Percentiles rank a stretch among this genome's conserved stretches.
Conservation (phyloP, 495 filamentous ascomycete genomes). For the Monascus purpureus region DNA sequence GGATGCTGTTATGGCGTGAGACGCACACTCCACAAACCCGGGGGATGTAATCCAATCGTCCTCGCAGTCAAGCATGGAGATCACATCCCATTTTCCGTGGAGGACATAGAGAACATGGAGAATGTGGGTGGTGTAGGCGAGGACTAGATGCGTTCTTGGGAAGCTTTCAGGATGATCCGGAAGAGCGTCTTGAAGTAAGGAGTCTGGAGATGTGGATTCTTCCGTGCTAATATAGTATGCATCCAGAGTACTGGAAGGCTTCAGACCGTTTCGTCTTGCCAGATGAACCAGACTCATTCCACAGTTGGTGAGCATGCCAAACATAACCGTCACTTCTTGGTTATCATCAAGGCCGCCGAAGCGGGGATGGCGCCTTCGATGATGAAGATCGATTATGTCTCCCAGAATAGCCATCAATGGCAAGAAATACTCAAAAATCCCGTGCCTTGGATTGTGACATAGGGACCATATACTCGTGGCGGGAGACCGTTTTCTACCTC, state of each 20-base stretch:
- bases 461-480: constrained; percentile 11
- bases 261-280: background rate
- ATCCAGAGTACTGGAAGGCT: background rate
- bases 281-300: constrained; percentile 8
- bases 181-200: too few species aligned
- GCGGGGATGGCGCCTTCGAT: constrained; percentile 59
- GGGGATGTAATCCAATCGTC: constrained; percentile 45
- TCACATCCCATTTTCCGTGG: constrained; percentile 45
- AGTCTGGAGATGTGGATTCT: background rate
- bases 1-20: constrained; percentile 40
- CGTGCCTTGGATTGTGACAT: constrained; percentile 12
- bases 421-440: constrained; percentile 62
- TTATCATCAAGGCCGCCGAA: constrained; percentile 34
- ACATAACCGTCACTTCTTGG: constrained; percentile 7
- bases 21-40: constrained; percentile 36
- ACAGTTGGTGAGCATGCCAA: constrained; percentile 7
- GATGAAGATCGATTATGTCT: constrained; percentile 69
- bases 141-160: constrained; percentile 4
- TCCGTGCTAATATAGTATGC: background rate
- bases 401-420: constrained; percentile 73
- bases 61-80: constrained; percentile 41
- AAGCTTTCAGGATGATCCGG: too few species aligned
- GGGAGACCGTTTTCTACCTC: constrained; percentile 12
- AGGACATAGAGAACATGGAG: constrained; percentile 46
- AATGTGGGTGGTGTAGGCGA: constrained; percentile 28